Evolutionary conservation across 2,329 filamentous ascomycete species (phyloP).

Genomic region (Colletotrichum gigasporum): DNA sequence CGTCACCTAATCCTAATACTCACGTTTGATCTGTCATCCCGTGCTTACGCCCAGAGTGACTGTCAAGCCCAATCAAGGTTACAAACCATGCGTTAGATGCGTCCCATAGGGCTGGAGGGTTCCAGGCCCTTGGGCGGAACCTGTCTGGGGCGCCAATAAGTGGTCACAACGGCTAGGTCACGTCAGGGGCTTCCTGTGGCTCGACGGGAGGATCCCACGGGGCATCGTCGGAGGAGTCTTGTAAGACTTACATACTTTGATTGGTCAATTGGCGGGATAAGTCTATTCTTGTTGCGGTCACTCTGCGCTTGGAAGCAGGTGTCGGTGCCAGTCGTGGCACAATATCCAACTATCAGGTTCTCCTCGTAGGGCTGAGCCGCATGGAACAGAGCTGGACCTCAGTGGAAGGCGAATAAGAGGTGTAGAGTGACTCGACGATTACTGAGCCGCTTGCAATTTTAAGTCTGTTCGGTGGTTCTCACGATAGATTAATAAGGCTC

Average conservation of each 20-base stretch:
- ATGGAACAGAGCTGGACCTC: background rate
- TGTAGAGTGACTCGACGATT: too few species aligned
- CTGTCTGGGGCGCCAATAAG: background rate
- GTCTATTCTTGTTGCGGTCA: background rate
- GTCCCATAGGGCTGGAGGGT: background rate
- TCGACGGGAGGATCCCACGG: background rate
- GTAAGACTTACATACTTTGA: background rate
- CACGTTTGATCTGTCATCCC: background rate
- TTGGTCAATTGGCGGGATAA: background rate
- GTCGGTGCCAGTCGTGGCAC: background rate
- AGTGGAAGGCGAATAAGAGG: too few species aligned
- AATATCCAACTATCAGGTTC: background rate
- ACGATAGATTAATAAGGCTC: background rate
- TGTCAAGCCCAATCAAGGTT: background rate
- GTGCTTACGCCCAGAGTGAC: background rate
- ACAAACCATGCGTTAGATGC: background rate
- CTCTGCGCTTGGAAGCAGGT: background rate
- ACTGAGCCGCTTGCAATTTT: too few species aligned
- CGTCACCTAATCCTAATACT: too few species aligned
- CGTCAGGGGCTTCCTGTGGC: background rate
- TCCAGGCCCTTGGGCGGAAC: background rate
- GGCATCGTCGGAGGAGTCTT: background rate
- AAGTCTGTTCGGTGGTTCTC: too few species aligned
- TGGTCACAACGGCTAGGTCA: background rate
- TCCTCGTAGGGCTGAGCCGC: background rate